A percentile compares a stretch with the other conserved stretches of the same genome.
phyloP scores from a whole-genome alignment of 179 eudicot species.

The Carnegiea gigantea region DNA sequence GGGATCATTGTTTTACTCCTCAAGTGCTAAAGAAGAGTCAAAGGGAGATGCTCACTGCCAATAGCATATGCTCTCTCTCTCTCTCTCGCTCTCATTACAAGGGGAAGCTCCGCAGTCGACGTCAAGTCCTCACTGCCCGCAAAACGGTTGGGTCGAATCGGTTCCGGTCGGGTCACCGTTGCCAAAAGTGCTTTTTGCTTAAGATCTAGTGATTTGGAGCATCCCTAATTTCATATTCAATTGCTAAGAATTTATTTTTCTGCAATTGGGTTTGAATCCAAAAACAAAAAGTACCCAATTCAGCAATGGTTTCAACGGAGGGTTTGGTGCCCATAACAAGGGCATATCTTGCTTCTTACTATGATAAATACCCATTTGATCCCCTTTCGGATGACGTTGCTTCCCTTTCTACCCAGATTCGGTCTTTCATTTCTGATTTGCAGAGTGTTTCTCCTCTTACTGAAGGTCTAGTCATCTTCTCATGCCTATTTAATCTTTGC shows the following conservation, averaged over 20 bases:
- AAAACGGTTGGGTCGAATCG: not conserved
- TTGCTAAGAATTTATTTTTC: not conserved
- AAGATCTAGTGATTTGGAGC: not conserved
- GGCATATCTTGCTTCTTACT: constrained; percentile 69
- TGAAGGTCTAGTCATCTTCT: constrained; percentile 41
- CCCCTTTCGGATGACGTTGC: constrained; percentile 66
- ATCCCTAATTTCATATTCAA: not conserved
- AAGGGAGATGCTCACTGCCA: not conserved
- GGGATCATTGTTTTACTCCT: not conserved
- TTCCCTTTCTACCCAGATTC: constrained; percentile 55
- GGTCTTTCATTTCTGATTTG: constrained; percentile 44
- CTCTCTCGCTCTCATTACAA: not conserved
- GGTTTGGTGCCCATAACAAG: constrained; percentile 93
- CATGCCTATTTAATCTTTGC: not conserved
- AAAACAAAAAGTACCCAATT: not conserved
- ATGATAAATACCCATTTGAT: constrained; percentile 68
- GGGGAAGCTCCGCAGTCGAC: not conserved
- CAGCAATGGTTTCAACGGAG: constrained; percentile 65
- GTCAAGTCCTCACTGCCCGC: constrained; percentile 1
- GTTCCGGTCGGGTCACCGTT: not conserved
- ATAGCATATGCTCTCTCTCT: not conserved
- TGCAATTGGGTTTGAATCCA: not conserved
- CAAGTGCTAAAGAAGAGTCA: not conserved
- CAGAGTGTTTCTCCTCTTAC: constrained; percentile 37
- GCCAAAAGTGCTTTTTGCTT: not conserved